phyloP scores from a whole-genome alignment of 2,329 filamentous ascomycete species.

The Aspergillus quadrilineatus region DNA sequence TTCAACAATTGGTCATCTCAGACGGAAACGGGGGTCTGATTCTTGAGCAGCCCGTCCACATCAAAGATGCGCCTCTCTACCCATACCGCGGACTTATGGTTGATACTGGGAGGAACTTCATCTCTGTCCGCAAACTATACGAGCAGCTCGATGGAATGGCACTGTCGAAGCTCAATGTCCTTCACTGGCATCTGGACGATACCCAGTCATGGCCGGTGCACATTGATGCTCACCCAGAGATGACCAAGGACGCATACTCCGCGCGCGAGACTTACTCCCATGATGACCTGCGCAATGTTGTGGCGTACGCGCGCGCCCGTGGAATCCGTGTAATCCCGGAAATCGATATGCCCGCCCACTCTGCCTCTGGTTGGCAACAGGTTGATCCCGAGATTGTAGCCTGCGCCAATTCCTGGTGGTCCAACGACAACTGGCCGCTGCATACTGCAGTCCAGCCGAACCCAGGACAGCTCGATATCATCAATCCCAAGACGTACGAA shows the following conservation, averaged over 20 bases:
- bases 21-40: slow-evolving; percentile 47
- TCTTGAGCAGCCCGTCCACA: slow-evolving; percentile 54
- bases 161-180: slow-evolving; percentile 57
- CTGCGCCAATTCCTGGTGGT: slow-evolving; percentile 60
- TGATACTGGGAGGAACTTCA: slow-evolving; percentile 56
- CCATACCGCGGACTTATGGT: slow-evolving; percentile 57
- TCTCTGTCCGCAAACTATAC: slow-evolving; percentile 51
- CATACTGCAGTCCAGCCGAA: slow-evolving; percentile 59
- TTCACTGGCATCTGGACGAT: slow-evolving; percentile 60
- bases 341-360: slow-evolving; percentile 62
- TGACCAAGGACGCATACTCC: slow-evolving; percentile 57
- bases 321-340: slow-evolving; percentile 62
- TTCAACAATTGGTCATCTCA: slow-evolving; percentile 56
- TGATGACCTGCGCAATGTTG: slow-evolving; percentile 44
- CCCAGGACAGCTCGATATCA: slow-evolving; percentile 57
- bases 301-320: slow-evolving; percentile 53
- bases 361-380: slow-evolving; percentile 56
- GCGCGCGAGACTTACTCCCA: slow-evolving; percentile 49
- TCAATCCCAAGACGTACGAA: slow-evolving; percentile 57
- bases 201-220: slow-evolving; percentile 57
- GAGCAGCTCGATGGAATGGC: slow-evolving; percentile 58
- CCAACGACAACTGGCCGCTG: slow-evolving; percentile 55
- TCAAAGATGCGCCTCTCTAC: slow-evolving; percentile 53
- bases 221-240: slow-evolving; percentile 51
- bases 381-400: slow-evolving; percentile 58